These are phyloP conservation scores for Moricandia moricandioides DNA, from an alignment of 345 rosid species.

Conservation along the genomic window DNA sequence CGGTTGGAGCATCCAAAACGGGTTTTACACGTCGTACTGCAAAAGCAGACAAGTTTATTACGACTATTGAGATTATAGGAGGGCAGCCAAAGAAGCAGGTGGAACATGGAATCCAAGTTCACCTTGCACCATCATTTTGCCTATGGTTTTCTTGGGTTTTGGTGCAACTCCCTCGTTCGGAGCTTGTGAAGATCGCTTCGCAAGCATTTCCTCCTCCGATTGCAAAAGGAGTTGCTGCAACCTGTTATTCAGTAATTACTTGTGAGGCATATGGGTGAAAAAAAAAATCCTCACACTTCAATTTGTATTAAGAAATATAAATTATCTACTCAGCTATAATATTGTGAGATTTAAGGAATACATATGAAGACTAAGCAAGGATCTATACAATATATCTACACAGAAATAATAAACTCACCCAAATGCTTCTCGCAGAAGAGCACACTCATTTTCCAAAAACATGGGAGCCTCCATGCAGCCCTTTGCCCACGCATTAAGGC, in stretches of 20 bases:
- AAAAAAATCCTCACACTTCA: too few relatives aligned
- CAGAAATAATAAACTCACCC: conserved; percentile 49
- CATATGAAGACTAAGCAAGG: not conserved
- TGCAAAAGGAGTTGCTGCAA: conserved; percentile 77
- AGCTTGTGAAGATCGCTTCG: conserved; percentile 61
- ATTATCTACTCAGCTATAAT: not conserved
- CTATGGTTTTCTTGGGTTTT: conserved; percentile 73
- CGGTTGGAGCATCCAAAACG: conserved; percentile 67
- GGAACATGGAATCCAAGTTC: conserved; percentile 8
- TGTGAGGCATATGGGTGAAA: conserved; percentile 8
- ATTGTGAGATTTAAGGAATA: not conserved
- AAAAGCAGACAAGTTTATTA: conserved; percentile 17
- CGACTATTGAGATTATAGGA: not conserved
- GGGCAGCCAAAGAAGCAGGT: conserved; percentile 8
- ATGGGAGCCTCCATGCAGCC: conserved; percentile 98
- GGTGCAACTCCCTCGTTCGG: conserved; percentile 59
- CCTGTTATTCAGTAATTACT: conserved; percentile 38
- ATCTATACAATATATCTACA: not conserved
- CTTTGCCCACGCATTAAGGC: conserved; percentile 98
- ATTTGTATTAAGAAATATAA: not conserved
- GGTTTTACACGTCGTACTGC: conserved; percentile 86
- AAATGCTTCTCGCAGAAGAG: conserved; percentile 76
- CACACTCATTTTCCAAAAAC: conserved; percentile 93
- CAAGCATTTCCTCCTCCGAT: conserved; percentile 89
- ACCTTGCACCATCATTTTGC: conserved; percentile 99